Percentiles rank a stretch among this genome's conserved stretches.
phyloP scores from a whole-genome alignment of 2,329 filamentous ascomycete genomes.

The Diatrype stigma region DNA sequence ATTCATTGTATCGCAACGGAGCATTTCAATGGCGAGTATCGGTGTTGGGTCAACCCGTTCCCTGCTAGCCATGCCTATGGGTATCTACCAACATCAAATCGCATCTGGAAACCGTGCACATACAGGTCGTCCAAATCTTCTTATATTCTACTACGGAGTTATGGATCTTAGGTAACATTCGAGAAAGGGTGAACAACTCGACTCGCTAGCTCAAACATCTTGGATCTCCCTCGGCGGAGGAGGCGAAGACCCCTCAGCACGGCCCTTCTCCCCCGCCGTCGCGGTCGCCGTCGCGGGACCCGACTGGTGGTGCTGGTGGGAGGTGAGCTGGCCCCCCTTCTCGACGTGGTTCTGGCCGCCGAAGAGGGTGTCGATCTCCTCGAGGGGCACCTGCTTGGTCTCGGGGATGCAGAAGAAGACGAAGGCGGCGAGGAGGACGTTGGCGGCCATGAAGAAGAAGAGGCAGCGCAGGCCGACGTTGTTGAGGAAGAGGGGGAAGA shows the following conservation, averaged over 20 bases:
- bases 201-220: background rate
- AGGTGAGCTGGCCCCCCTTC: constrained; percentile 46
- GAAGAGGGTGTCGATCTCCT: constrained; percentile 54
- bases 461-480: constrained; percentile 45
- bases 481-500: constrained; percentile 64
- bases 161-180: too few species aligned
- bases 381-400: constrained; percentile 45
- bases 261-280: too few species aligned
- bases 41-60: too few species aligned
- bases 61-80: too few species aligned
- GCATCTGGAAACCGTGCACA: too few species aligned
- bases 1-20: too few species aligned
- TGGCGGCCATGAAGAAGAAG: constrained; percentile 38
- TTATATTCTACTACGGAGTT: too few species aligned
- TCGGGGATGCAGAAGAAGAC: constrained; percentile 50
- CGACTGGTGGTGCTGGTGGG: constrained; percentile 7
- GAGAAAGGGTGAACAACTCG: too few species aligned
- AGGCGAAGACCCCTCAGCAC: too few species aligned
- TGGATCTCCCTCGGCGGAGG: background rate
- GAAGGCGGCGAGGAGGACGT: constrained; percentile 44
- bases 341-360: constrained; percentile 53
- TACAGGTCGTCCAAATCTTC: too few species aligned
- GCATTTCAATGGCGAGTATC: too few species aligned
- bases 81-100: too few species aligned
- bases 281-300: background rate